phyloP scores from a whole-genome alignment of 1,284 basidiomycete genomes.

The Cryptococcus depauperatus region DNA sequence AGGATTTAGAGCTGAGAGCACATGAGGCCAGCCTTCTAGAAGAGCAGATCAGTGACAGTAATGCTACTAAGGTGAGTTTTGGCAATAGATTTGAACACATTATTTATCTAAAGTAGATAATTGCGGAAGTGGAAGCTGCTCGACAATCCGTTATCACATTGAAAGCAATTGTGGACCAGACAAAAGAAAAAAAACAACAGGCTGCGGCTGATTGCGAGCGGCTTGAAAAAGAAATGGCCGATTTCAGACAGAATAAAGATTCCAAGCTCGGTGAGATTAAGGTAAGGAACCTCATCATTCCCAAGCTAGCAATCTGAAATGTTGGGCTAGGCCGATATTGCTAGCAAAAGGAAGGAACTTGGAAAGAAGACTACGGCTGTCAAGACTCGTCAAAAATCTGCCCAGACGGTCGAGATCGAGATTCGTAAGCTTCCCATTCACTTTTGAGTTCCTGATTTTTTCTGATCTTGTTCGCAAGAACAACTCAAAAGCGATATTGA shows the following conservation, averaged over 20 bases:
- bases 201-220: slow-evolving; percentile 73
- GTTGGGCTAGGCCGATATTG: slow-evolving; percentile 60
- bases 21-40: slow-evolving; percentile 79
- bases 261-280: slow-evolving; percentile 92
- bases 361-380: slow-evolving; percentile 72
- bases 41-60: slow-evolving; percentile 79
- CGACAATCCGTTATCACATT: slow-evolving; percentile 63
- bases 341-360: slow-evolving; percentile 68
- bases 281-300: slow-evolving; percentile 47
- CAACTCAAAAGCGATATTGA: slow-evolving; percentile 76
- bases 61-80: slow-evolving; percentile 66
- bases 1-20: slow-evolving; percentile 77
- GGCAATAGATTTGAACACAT: not conserved
- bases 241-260: slow-evolving; percentile 98
- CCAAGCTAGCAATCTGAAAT: not conserved
- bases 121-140: slow-evolving; percentile 66
- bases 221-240: slow-evolving; percentile 92
- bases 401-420: slow-evolving; percentile 79
- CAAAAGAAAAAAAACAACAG: slow-evolving; percentile 66
- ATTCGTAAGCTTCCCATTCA: slow-evolving; percentile 53
- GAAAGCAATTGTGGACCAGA: slow-evolving; percentile 56
- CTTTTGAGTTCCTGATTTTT: not conserved
- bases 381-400: slow-evolving; percentile 80
- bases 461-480: slow-evolving; percentile 49
- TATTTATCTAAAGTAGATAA: slow-evolving; percentile 52